Base-by-base conservation (phyloP, 2,329 filamentous ascomycete genomes). In the Cercospora citrullina region DNA sequence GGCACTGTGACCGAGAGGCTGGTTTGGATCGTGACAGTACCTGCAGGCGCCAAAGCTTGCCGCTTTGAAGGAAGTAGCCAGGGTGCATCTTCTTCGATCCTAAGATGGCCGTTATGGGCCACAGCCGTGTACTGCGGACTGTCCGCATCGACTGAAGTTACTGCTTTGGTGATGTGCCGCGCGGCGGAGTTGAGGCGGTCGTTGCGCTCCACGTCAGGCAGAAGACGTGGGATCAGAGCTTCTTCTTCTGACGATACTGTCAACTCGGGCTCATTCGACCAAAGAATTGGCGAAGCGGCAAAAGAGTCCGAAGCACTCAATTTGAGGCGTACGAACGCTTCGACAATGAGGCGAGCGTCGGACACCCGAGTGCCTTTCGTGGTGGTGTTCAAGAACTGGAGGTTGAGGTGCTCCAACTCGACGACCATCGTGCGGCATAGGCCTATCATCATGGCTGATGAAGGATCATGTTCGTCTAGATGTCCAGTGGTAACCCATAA, bases 141-240 rank as follows among this genome's bases (percentile, higher is more conserved):
- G 23, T 21, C 23, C 45, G 48, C 31, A 14, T 64, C 69, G 14
- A 23, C 51, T 14, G 61, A 33, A 3, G 23, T 55, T 16, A 71
- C 65, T 36, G 60, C 12, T 55, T 68, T 70, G 58, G 60, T 67
- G 39, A 75, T 73, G 18, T 64, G 61, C 10, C 74, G 73, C 39
- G 68, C 68, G 33, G 69, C 67, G 12, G 75, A 73, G 51, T 76
- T 76, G 42, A 72, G 72, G 3, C 75, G 72, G 21, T 72, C 66
- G 60, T 77, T 76, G 23, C 53, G 71, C 61, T 71, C 70, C 48
- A 21, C 8, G 53, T 72, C 68, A 60, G 70, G 72, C 58, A 66
- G 64, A 12, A 74, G 39, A 31, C 72, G 72, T 21, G 72, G 71
- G 30, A 74, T 70, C 18, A 72, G 30, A 14, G 69, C 21, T 31